These are phyloP conservation scores for Phytophthora ramorum DNA, from an alignment of 352 stramenopile genomes.

Conservation along the genomic window DNA sequence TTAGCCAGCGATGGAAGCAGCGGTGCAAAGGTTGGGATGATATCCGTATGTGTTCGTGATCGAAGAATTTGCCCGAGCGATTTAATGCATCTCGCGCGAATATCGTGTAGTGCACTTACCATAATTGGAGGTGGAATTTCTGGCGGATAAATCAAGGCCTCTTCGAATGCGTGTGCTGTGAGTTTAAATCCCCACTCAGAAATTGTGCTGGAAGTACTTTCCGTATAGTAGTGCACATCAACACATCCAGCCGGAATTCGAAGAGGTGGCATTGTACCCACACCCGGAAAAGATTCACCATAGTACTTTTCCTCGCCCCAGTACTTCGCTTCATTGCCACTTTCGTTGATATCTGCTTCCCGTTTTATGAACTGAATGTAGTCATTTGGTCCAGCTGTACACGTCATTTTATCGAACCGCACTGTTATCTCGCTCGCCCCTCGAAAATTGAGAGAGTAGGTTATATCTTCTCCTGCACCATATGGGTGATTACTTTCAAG, in stretches of 20 bases:
- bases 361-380: slow-evolving; percentile 84
- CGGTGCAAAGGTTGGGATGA: slow-evolving; percentile 20
- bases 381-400: slow-evolving; percentile 75
- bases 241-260: slow-evolving; percentile 69
- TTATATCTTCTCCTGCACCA: slow-evolving; percentile 60
- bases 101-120: slow-evolving; percentile 57
- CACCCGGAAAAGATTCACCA: slow-evolving; percentile 69
- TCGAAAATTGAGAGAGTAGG: slow-evolving; percentile 68
- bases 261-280: slow-evolving; percentile 60
- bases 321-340: slow-evolving; percentile 37
- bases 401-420: slow-evolving; percentile 81
- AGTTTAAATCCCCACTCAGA: slow-evolving; percentile 88
- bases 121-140: slow-evolving; percentile 57
- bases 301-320: slow-evolving; percentile 84
- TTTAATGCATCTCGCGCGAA: slow-evolving; percentile 68
- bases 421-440: slow-evolving; percentile 78
- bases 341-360: slow-evolving; percentile 25
- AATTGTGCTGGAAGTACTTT: slow-evolving; percentile 44
- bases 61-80: slow-evolving; percentile 45
- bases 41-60: slow-evolving; percentile 17
- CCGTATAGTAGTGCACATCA: slow-evolving; percentile 79
- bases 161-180: slow-evolving; percentile 70
- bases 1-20: slow-evolving; percentile 45
- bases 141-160: slow-evolving; percentile 53
- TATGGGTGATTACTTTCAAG: slow-evolving; percentile 85